Conservation (phyloP, 768 basidiomycete genomes). For the Boletus subparvulus region DNA sequence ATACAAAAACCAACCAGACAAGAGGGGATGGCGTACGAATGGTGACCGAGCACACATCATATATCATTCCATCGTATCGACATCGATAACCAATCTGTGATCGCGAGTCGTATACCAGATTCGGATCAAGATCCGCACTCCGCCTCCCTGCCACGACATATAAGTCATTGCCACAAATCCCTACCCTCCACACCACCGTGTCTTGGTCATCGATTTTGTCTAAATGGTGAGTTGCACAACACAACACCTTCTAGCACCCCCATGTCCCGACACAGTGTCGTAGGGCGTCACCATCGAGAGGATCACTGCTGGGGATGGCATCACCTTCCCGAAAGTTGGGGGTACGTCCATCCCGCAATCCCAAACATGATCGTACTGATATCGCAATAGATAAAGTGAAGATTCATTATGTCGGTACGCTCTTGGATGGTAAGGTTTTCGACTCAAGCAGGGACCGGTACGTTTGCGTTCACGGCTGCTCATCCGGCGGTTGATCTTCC, state of each 20-base stretch:
- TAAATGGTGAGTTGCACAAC: conserved; percentile 30
- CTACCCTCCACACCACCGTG: conserved; percentile 24
- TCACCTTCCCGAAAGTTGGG: conserved; percentile 63
- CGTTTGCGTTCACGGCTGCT: conserved; percentile 13
- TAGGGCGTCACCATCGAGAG: conserved; percentile 72
- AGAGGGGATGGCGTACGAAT: conserved; percentile 6
- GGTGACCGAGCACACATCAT: conserved; percentile 13
- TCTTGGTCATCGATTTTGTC: conserved; percentile 29
- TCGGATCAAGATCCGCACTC: conserved; percentile 81
- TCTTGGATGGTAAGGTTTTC: conserved; percentile 60
- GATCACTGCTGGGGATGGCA: conserved; percentile 60
- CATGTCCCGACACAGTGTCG: conserved; percentile 1
- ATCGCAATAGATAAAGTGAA: conserved; percentile 56
- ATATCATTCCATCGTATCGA: conserved; percentile 20
- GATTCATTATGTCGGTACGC: conserved; percentile 81
- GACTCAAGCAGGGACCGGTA: conserved; percentile 80
- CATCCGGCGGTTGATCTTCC: conserved; percentile 1
- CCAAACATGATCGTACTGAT: conserved; percentile 20
- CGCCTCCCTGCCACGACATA: conserved; percentile 43
- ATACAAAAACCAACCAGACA: background rate
- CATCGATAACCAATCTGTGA: conserved; percentile 31
- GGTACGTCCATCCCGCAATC: conserved; percentile 46
- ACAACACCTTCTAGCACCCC: background rate
- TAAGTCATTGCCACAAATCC: conserved; percentile 37
- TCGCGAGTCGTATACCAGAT: conserved; percentile 30